phyloP scores from a whole-genome alignment of 805 yeast species.

The Priceomyces melissophilus region DNA sequence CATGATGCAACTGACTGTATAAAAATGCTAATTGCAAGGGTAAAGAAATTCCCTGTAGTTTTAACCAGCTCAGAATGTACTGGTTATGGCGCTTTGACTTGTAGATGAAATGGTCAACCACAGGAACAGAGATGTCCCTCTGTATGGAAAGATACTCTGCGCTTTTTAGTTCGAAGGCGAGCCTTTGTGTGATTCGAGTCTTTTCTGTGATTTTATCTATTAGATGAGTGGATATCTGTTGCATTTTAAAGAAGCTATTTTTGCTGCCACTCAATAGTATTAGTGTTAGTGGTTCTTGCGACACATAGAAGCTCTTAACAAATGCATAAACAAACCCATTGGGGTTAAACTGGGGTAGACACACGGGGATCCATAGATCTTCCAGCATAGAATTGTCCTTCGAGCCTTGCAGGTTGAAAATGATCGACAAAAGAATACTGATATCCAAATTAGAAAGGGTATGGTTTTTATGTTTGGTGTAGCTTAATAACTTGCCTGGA shows the following conservation, averaged over 20 bases:
- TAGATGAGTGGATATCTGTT: conserved; percentile 54
- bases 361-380: conserved; percentile 91
- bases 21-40: conserved; percentile 37
- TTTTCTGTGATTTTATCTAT: conserved; percentile 27
- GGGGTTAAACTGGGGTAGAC: conserved; percentile 85
- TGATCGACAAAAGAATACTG: conserved; percentile 66
- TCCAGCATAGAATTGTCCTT: conserved; percentile 36
- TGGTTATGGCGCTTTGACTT: conserved; percentile 70
- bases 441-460: conserved; percentile 79
- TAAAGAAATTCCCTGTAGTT: conserved; percentile 21
- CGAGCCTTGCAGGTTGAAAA: conserved; percentile 46
- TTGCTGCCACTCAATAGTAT: conserved; percentile 65
- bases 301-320: conserved; percentile 43
- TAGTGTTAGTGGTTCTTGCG: conserved; percentile 29
- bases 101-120: conserved; percentile 75
- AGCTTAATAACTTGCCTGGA: conserved; percentile 61
- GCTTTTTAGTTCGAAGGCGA: conserved; percentile 21
- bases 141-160: conserved; percentile 16
- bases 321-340: conserved; percentile 85
- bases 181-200: conserved; percentile 16
- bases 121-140: conserved; percentile 24
- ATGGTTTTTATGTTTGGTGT: conserved; percentile 74
- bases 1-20: conserved; percentile 26
- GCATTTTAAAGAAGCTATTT: conserved; percentile 74
- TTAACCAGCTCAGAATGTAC: conserved; percentile 43